These are phyloP conservation scores for Herpetospermum pedunculosum DNA, from an alignment of 306 rosid species.

Conservation along the genomic window DNA sequence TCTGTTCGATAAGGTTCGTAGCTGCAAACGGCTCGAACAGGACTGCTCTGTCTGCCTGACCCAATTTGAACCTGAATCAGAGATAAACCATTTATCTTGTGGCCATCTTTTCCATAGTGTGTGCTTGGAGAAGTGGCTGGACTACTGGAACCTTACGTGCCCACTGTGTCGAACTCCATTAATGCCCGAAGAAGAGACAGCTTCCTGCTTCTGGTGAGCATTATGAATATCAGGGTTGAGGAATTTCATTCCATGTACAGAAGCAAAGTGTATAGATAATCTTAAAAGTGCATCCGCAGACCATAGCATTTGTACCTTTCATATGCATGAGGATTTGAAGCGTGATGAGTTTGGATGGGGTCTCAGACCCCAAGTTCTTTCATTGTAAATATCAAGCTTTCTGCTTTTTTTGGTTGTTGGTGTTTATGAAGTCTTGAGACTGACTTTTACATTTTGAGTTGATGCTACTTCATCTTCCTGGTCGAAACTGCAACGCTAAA, in stretches of 20 bases:
- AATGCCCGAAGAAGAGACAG: constrained; percentile 54
- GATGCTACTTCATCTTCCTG: background rate
- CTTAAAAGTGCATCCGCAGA: constrained; percentile 7
- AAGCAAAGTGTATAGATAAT: constrained; percentile 4
- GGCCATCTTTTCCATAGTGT: constrained; percentile 81
- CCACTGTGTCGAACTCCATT: constrained; percentile 91
- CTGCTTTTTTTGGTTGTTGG: background rate
- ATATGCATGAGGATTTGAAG: constrained; percentile 9
- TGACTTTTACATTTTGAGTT: background rate
- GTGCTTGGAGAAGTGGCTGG: constrained; percentile 92
- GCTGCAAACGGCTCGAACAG: constrained; percentile 35
- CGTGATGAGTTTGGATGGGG: constrained; percentile 7
- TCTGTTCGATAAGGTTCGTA: constrained; percentile 33
- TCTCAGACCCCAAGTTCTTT: background rate
- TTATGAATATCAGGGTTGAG: background rate
- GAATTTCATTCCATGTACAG: constrained; percentile 4
- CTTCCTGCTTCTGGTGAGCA: constrained; percentile 41
- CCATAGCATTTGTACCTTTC: constrained; percentile 6
- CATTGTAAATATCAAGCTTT: constrained; percentile 4
- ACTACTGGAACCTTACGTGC: constrained; percentile 87
- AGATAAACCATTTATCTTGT: constrained; percentile 61
- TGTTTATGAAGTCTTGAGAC: background rate
- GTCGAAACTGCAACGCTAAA: background rate
- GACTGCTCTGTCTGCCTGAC: constrained; percentile 79
- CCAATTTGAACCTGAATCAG: constrained; percentile 65